Conservation (phyloP, 2,329 filamentous ascomycete genomes). For the Microascus cirrosus region DNA sequence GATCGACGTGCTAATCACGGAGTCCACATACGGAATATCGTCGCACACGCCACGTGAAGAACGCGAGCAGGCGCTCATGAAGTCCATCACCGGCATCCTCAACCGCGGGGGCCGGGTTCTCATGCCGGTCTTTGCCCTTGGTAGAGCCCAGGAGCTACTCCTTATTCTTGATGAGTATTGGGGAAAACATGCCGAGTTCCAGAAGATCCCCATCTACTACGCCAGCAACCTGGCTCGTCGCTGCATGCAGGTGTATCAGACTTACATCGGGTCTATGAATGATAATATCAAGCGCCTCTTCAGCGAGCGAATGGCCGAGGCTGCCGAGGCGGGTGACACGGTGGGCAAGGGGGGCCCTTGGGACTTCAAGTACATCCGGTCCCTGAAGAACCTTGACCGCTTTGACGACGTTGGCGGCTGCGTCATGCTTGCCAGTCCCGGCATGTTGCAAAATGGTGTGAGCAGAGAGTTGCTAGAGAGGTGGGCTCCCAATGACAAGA, state of each 20-base stretch:
- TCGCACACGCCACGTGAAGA: constrained; percentile 86
- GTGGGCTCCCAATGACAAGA: constrained; percentile 93
- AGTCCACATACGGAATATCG: constrained; percentile 93
- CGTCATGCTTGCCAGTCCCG: constrained; percentile 93
- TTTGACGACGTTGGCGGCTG: constrained; percentile 95
- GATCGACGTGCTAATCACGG: constrained; percentile 92
- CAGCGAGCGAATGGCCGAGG: constrained; percentile 81
- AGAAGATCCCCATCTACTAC: constrained; percentile 93
- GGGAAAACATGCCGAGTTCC: constrained; percentile 77
- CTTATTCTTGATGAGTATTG: constrained; percentile 96
- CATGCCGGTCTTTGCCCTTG: constrained; percentile 91
- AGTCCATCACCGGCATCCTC: constrained; percentile 81
- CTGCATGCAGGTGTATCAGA: constrained; percentile 98
- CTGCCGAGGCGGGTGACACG: constrained; percentile 66
- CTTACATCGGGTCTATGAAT: constrained; percentile 97
- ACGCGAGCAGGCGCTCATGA: constrained; percentile 88
- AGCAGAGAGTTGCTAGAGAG: constrained; percentile 85
- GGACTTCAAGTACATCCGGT: constrained; percentile 93
- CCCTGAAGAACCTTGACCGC: constrained; percentile 81
- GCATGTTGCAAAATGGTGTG: constrained; percentile 96
- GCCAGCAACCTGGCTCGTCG: constrained; percentile 89
- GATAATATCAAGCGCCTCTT: constrained; percentile 98
- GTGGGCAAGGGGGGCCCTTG: constrained; percentile 76
- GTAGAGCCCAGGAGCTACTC: constrained; percentile 84
- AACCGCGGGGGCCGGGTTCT: constrained; percentile 87